Evolutionary conservation across 257 asterid genomes (phyloP).

Genomic region (Anisodus acutangulus): DNA sequence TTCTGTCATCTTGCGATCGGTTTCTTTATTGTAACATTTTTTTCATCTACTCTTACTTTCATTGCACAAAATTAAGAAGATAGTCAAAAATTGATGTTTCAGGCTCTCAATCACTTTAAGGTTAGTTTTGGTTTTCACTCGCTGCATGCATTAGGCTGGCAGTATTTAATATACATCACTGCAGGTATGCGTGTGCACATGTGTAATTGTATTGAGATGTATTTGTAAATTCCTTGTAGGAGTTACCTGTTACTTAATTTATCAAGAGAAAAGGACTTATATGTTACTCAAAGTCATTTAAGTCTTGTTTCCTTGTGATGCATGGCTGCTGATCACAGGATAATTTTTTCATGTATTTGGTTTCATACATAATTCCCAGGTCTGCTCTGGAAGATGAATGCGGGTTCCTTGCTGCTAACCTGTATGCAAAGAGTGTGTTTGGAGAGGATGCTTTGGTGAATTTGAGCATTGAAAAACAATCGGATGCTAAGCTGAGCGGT

Average conservation of each 20-base stretch:
- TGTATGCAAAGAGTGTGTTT: slow-evolving; percentile 95
- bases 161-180: not conserved
- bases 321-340: not conserved
- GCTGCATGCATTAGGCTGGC: not conserved
- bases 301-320: not conserved
- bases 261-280: not conserved
- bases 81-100: not conserved
- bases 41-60: not conserved
- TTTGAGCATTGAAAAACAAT: slow-evolving; percentile 88
- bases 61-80: slow-evolving; percentile 14
- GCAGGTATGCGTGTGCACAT: not conserved
- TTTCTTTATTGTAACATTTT: not conserved
- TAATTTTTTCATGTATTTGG: not conserved
- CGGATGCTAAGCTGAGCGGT: slow-evolving; percentile 88
- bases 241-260: slow-evolving; percentile 10
- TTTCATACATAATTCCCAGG: slow-evolving; percentile 48
- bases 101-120: slow-evolving; percentile 8
- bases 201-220: not conserved
- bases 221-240: not conserved
- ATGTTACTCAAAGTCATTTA: not conserved
- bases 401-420: slow-evolving; percentile 94
- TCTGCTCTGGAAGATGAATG: slow-evolving; percentile 96
- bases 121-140: not conserved
- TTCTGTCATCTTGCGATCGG: slow-evolving; percentile 10
- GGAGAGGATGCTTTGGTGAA: slow-evolving; percentile 99